Evolutionary conservation across 805 yeast genomes (phyloP), one percentile per base, ranked within the genome.

Genomic region (Yamadazyma insecticola): DNA sequence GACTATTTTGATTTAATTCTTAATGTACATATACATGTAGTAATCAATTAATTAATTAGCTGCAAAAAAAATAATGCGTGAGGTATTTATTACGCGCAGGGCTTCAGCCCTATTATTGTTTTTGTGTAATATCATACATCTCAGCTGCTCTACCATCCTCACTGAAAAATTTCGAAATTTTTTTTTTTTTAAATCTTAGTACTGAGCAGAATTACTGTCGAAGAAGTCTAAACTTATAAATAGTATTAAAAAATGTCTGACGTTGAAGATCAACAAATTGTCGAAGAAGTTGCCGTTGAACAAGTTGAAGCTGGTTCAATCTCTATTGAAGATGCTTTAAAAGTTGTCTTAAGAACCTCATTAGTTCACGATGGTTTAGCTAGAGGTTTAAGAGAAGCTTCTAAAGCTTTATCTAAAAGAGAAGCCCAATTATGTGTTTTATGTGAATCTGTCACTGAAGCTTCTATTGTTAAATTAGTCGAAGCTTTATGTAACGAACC

Each of bases 311-410:
- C 89, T 60, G 86, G 87, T 48, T 80, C 88, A 60, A 80, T 90
- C 74, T 78, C 97, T 69, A 83, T 92, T 55, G 97, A 94, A 78
- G 98, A 92, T 68, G 95, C 97, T 67, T 78, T 92, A 70, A 87
- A 88, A 78, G 92, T 86, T 64, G 97, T 92, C 66, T 82, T 92
- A 67, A 89, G 95, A 82, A 88, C 92, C 70, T 81, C 99, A 56
- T 81, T 92, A 68, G 85, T 90, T 63, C 95, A 88, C 78, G 97
- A 90, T 70, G 98, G 99, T 75, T 86, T 92, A 73, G 97, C 97
- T 70, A 90, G 99, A 79, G 99, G 99, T 81, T 82, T 92, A 71
- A 92, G 97, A 81, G 98, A 92, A 79, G 94, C 97, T 53, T 86
- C 97, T 64, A 92, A 92, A 85, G 97, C 97, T 71, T 80, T 92